phyloP scores from a whole-genome alignment of 2,329 filamentous ascomycete genomes.

The Diplocarpon rosae region DNA sequence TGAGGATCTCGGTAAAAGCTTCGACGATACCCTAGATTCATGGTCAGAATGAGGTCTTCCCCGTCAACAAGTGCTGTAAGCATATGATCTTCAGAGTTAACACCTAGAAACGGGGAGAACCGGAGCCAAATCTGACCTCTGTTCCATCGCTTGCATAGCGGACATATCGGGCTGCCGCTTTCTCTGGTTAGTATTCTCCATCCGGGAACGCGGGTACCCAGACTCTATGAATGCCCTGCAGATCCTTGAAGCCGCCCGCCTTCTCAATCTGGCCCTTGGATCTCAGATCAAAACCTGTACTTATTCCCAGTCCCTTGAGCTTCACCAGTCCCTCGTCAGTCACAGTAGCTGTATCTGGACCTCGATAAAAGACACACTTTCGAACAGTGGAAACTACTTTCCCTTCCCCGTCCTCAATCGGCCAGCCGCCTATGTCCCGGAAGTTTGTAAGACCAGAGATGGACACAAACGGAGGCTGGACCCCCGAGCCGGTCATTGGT shows the following conservation, averaged over 20 bases:
- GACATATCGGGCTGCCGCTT: slow-evolving; percentile 47
- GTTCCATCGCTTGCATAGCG: slow-evolving; percentile 45
- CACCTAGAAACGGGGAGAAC: neutral
- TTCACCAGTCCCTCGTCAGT: slow-evolving; percentile 39
- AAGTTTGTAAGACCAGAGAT: slow-evolving; percentile 13
- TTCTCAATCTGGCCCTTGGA: slow-evolving; percentile 47
- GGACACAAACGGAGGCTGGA: slow-evolving; percentile 10
- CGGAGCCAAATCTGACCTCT: slow-evolving; percentile 26
- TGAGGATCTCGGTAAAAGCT: slow-evolving; percentile 52
- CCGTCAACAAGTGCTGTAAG: neutral
- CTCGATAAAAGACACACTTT: slow-evolving; percentile 49
- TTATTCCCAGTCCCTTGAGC: slow-evolving; percentile 45
- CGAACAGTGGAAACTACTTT: slow-evolving; percentile 31
- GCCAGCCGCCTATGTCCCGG: slow-evolving; percentile 13
- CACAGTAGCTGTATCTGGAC: slow-evolving; percentile 52
- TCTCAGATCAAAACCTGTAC: slow-evolving; percentile 56
- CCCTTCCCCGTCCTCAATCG: slow-evolving; percentile 15
- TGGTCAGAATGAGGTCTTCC: neutral
- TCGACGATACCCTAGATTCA: slow-evolving; percentile 42
- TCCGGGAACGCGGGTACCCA: slow-evolving; percentile 55
- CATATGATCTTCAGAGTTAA: neutral
- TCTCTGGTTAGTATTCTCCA: slow-evolving; percentile 49
- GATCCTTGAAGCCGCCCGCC: slow-evolving; percentile 32
- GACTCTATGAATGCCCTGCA: slow-evolving; percentile 40
- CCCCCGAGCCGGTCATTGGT: neutral